These are phyloP conservation scores for Mortierella sp. DNA, from an alignment of 371 early-diverging fungal species.

Conservation along the genomic window DNA sequence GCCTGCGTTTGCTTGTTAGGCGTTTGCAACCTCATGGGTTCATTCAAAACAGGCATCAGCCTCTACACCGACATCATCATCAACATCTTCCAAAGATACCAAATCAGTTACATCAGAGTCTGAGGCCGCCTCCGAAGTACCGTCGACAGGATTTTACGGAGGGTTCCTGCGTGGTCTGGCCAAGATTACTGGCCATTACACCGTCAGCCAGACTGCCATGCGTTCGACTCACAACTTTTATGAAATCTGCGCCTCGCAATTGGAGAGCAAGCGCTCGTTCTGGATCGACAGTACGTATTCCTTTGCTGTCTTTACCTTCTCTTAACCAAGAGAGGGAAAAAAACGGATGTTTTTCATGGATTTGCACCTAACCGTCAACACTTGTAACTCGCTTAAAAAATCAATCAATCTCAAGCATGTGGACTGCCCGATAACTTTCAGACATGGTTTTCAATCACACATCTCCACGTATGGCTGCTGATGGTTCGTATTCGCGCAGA, in stretches of 20 bases:
- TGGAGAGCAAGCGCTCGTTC: conserved; percentile 66
- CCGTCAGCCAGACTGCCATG: conserved; percentile 66
- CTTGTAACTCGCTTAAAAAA: background rate
- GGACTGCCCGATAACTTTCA: conserved; percentile 91
- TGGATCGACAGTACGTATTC: conserved; percentile 61
- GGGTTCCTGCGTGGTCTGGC: conserved; percentile 54
- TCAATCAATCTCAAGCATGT: conserved; percentile 59
- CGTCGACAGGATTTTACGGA: conserved; percentile 38
- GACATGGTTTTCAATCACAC: conserved; percentile 93
- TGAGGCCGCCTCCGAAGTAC: background rate
- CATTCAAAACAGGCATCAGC: conserved; percentile 17
- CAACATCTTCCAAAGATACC: conserved; percentile 2
- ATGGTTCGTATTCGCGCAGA: conserved; percentile 86
- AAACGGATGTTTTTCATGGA: too few species aligned
- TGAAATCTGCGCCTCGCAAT: conserved; percentile 62
- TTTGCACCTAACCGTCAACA: too few species aligned
- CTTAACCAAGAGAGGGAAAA: background rate
- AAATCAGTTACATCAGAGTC: conserved; percentile 8
- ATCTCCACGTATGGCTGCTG: conserved; percentile 94
- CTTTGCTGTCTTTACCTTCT: background rate
- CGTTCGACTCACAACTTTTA: conserved; percentile 66
- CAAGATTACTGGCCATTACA: conserved; percentile 66
- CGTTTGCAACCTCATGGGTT: conserved; percentile 36
- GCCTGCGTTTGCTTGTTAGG: too few species aligned
- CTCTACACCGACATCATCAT: conserved; percentile 12